Evolutionary conservation across 768 basidiomycete species (phyloP).

Genomic region (Russula brevipes): DNA sequence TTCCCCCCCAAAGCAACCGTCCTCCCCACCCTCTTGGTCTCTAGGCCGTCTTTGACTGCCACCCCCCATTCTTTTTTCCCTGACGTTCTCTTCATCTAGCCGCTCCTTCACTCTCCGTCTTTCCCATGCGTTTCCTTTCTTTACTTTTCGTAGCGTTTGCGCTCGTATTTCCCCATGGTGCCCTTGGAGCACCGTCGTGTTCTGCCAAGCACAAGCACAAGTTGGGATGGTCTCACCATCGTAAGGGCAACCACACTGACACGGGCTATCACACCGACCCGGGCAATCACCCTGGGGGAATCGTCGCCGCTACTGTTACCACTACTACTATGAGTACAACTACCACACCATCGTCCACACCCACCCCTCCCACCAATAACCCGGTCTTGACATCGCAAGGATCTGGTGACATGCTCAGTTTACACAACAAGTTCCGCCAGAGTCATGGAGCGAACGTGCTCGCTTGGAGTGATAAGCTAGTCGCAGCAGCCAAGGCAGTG

Average conservation of each 20-base stretch:
- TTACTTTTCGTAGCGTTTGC: conserved; percentile 28
- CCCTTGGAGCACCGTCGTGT: conserved; percentile 10
- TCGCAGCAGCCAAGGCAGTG: conserved; percentile 63
- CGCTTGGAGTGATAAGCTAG: conserved; percentile 58
- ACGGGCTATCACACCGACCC: too few relatives aligned
- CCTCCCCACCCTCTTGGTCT: conserved; percentile 21
- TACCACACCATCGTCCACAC: conserved; percentile 12
- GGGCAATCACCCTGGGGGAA: too few relatives aligned
- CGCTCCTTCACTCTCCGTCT: conserved; percentile 22
- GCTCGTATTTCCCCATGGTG: conserved; percentile 11
- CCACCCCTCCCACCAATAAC: background rate
- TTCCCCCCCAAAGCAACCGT: conserved; percentile 12
- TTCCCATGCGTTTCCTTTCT: conserved; percentile 28
- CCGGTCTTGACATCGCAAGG: conserved; percentile 38
- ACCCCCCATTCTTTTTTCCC: conserved; percentile 21
- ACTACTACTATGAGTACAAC: too few relatives aligned
- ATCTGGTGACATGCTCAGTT: conserved; percentile 47
- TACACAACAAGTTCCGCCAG: conserved; percentile 59
- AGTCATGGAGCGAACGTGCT: conserved; percentile 59
- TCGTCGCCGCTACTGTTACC: background rate
- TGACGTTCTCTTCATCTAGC: conserved; percentile 22
- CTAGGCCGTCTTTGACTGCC: conserved; percentile 28
- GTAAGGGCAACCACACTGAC: too few relatives aligned
- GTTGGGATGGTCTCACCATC: conserved; percentile 29
- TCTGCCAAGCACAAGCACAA: conserved; percentile 16